phyloP scores from a whole-genome alignment of 345 rosid species.

The Eutrema heterophyllum region DNA sequence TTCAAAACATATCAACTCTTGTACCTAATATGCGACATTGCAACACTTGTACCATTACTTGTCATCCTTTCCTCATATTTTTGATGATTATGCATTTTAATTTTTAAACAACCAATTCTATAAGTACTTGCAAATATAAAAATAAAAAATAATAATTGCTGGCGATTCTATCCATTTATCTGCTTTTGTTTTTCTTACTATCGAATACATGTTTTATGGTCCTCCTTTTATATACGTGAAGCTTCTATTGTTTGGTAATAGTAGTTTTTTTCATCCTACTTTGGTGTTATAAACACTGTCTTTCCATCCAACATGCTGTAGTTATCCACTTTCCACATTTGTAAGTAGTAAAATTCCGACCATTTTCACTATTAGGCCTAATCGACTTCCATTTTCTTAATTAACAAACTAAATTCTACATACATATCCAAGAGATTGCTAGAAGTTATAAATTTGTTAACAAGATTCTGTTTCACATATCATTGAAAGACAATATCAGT shows the following conservation, averaged over 20 bases:
- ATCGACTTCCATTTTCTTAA: neutral
- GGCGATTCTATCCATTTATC: neutral
- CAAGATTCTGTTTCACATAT: neutral
- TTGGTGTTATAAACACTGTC: neutral
- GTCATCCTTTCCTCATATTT: constrained; percentile 5
- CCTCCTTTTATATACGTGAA: neutral
- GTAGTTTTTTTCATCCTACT: neutral
- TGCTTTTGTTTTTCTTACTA: too few relatives aligned
- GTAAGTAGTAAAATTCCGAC: neutral
- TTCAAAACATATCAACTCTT: neutral
- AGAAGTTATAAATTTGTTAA: too few relatives aligned
- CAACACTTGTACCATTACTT: constrained; percentile 18
- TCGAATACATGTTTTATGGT: too few relatives aligned
- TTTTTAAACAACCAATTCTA: neutral
- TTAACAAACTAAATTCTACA: neutral
- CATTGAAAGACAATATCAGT: neutral
- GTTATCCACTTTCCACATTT: neutral
- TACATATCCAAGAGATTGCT: too few relatives aligned
- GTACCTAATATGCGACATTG: too few relatives aligned
- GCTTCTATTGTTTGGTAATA: neutral
- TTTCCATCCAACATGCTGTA: neutral
- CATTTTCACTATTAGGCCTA: neutral
- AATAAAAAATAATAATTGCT: neutral
- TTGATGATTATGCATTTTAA: neutral
- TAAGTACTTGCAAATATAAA: neutral